Base-by-base conservation (phyloP, 495 filamentous ascomycete genomes). In the Cudoniella acicularis region DNA sequence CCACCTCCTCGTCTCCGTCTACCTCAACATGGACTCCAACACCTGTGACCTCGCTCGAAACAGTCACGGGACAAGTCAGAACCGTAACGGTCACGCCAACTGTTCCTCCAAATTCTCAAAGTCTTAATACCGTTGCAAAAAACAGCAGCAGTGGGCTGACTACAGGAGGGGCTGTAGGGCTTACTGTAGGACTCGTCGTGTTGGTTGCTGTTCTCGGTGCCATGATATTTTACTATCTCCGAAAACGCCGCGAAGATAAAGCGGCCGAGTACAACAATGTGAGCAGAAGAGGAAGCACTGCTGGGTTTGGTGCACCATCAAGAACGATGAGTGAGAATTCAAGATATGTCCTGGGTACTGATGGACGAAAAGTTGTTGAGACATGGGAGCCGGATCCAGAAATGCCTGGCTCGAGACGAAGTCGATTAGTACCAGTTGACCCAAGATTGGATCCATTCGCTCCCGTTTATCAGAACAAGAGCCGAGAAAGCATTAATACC, bases 361-460 rank as follows among this genome's bases (percentile, higher is more conserved):
- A 69, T 60, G 67, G 67, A 1, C 36, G 62, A 42, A 61, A 59
- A 54, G 67, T 69, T 3, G 62, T 67, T 9, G 67, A 67, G 27
- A 56, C 30, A 2, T 69, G 64, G 67, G 60, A 69, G 22, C 30
- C 26, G 11, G 57, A 51, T 13, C 20, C 10, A 30, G 59, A 64
- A 45, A 26, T 17, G 10, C 48, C 57, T 3, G 64, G 61, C 26
- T 73, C 72, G 51, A 66, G 80, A 52, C 67, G 71, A 41, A 83
- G 79, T 67, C 70, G 74, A 22, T 65, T 79, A 21, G 78, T 81
- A 75, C 75, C 78, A 1, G 71, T 81, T 46, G 79, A 83, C 64
- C 79, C 79, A n/a, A 72, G 80, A 47, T 72, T 82, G 63, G 77
- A 82, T 54, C 79, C 79, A 0, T 80, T 76, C 48, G 69, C 73